Evolutionary conservation across 805 yeast species (phyloP), one percentile per base, ranked within the genome.

Genomic region (Pichia gijzeniarum): DNA sequence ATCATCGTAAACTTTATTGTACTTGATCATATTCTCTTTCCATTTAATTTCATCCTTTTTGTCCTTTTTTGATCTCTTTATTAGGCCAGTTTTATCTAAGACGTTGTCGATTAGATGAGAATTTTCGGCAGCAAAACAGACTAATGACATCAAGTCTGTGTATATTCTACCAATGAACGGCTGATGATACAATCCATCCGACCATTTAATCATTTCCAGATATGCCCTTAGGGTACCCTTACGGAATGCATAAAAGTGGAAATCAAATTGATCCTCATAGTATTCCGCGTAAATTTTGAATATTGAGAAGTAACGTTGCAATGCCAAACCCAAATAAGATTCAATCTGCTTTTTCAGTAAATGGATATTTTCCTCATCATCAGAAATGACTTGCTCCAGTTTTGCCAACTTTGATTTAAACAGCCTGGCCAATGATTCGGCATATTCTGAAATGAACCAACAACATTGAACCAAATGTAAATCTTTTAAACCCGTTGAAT

Each of bases 221-320:
- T 91, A 93, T 8, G 91, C 82, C 52, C 95, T 76, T 21, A 91
- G 82, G 6, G 97, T 87, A 19, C 97, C 98, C 55, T 84, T 80
- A 65, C 96, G 78, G 73, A 86, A 77, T 60, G 95, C 85, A 62
- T 87, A 93, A 38, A 85, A 82, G 62, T 93, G 98, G 81, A 91
- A 93, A 62, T 93, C 99, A 52, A 84, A 74, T 68, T 93, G 97
- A 60, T 93, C 99, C 50, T 77, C 77, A 58, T 71, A 76, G 65
- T 80, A 89, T 43, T 79, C 84, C 37, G 78, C 73, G 64, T 80
- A 89, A 27, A 85, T 76, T 48, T 79, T 78, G 41, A 79, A 68
- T 38, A 89, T 72, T 2, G 87, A 80, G 35, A 68, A 63, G 60
- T 74, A 86, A 56, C 98, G 76, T 65, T 93, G 93, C 51, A 89